phyloP scores from a whole-genome alignment of 441 rosid species.

The Gossypium trilobum region DNA sequence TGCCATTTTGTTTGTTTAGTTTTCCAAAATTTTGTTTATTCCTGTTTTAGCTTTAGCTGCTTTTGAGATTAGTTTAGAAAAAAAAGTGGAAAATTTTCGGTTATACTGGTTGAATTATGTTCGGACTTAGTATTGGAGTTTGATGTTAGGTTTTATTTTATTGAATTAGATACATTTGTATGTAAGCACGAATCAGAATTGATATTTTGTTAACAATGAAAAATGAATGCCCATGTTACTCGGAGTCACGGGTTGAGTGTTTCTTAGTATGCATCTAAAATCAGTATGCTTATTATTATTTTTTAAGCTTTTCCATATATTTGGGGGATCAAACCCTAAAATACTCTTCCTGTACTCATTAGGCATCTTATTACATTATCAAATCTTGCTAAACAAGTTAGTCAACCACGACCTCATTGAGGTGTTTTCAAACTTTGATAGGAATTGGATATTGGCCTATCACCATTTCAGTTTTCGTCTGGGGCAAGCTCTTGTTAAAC shows the following conservation, averaged over 20 bases:
- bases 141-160: neutral
- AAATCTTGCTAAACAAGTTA: neutral
- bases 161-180: neutral
- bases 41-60: neutral
- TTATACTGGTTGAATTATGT: neutral
- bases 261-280: neutral
- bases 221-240: neutral
- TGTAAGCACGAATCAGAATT: neutral
- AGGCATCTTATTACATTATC: neutral
- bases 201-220: neutral
- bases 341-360: neutral
- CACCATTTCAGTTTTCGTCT: neutral
- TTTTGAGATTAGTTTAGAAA: neutral
- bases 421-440: neutral
- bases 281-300: neutral
- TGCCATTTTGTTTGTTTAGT: neutral
- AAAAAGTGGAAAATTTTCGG: neutral
- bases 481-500: neutral
- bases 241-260: too few species aligned
- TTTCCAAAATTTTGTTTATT: neutral
- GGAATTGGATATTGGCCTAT: neutral
- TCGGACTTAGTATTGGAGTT: neutral
- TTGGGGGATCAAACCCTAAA: neutral
- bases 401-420: neutral
- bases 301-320: neutral